A percentile compares a stretch with the other conserved stretches of the same genome.
These are phyloP conservation scores for Coriaria nepalensis DNA, from an alignment of 306 rosid species.

Conservation along the genomic window DNA sequence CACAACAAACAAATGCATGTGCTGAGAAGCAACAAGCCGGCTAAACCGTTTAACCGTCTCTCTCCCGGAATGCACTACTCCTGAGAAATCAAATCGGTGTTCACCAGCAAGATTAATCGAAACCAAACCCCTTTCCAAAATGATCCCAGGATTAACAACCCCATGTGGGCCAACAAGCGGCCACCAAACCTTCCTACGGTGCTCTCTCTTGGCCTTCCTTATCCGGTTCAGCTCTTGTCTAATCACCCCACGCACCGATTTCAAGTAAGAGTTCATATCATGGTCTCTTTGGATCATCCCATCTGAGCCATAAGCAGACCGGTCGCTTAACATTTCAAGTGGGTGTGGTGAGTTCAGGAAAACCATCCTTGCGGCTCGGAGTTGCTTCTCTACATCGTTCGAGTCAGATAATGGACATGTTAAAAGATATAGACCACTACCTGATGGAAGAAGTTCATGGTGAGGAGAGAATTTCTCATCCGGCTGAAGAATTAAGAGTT, in stretches of 20 bases:
- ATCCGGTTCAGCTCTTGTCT: constrained; percentile 55
- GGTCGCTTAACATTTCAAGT: constrained; percentile 69
- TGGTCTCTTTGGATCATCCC: constrained; percentile 85
- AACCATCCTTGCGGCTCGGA: constrained; percentile 43
- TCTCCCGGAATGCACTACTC: constrained; percentile 45
- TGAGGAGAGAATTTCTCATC: constrained; percentile 78
- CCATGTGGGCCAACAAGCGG: constrained; percentile 30
- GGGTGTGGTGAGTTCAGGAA: constrained; percentile 95
- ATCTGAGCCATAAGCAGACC: constrained; percentile 74
- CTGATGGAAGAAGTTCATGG: constrained; percentile 76
- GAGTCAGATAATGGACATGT: constrained; percentile 32
- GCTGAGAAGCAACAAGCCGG: constrained; percentile 65
- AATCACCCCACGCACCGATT: constrained; percentile 48
- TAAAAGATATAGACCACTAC: constrained; percentile 70
- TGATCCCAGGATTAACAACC: constrained; percentile 18
- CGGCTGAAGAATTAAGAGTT: constrained; percentile 77
- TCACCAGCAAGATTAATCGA: constrained; percentile 24
- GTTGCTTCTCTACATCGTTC: constrained; percentile 38
- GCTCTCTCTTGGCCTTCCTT: constrained; percentile 51
- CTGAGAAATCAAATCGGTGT: constrained; percentile 43
- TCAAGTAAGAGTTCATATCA: constrained; percentile 74
- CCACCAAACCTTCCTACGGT: constrained; percentile 68
- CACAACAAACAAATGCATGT: constrained; percentile 64
- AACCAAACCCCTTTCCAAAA: constrained; percentile 32
- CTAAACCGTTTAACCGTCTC: constrained; percentile 60